Percentiles rank a stretch among this genome's conserved stretches.
phyloP scores from a whole-genome alignment of 345 rosid genomes.

The Camelina laxa region DNA sequence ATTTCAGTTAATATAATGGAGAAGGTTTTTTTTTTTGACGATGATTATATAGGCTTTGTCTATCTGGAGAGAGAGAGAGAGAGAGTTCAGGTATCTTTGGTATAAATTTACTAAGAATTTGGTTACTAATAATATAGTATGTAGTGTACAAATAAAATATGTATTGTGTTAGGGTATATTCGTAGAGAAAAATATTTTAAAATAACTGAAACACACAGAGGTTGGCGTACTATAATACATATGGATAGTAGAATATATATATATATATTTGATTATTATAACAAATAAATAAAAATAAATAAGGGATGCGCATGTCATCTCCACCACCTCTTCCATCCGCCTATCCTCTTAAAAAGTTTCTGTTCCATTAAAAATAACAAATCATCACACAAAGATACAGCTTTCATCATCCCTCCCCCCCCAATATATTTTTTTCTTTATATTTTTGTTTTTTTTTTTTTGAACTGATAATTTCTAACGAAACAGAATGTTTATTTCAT shows the following conservation, averaged over 20 bases:
- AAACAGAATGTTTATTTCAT: neutral
- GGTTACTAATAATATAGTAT: conserved; percentile 3
- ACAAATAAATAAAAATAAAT: neutral
- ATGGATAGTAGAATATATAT: conserved; percentile 21
- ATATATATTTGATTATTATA: neutral
- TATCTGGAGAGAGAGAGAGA: neutral
- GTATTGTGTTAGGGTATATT: neutral
- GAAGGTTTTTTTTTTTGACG: conserved; percentile 3
- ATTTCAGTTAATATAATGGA: neutral
- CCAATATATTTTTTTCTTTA: neutral
- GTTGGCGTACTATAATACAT: conserved; percentile 30
- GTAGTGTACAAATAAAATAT: neutral
- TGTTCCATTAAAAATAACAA: conserved; percentile 33
- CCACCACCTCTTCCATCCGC: conserved; percentile 50
- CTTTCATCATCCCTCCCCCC: conserved; percentile 38
- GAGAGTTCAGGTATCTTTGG: neutral
- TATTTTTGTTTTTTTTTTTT: neutral
- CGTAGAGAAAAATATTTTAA: conserved; percentile 1
- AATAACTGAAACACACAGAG: neutral
- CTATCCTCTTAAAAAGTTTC: conserved; percentile 40
- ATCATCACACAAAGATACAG: conserved; percentile 40
- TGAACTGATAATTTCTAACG: conserved; percentile 1
- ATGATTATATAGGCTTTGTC: conserved; percentile 7
- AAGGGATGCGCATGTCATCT: conserved; percentile 42
- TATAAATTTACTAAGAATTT: conserved; percentile 18